Percentiles rank a stretch among this genome's conserved stretches.
Evolutionary conservation across 129 eudicot species (phyloP).

Genomic region (Calendula officinalis): DNA sequence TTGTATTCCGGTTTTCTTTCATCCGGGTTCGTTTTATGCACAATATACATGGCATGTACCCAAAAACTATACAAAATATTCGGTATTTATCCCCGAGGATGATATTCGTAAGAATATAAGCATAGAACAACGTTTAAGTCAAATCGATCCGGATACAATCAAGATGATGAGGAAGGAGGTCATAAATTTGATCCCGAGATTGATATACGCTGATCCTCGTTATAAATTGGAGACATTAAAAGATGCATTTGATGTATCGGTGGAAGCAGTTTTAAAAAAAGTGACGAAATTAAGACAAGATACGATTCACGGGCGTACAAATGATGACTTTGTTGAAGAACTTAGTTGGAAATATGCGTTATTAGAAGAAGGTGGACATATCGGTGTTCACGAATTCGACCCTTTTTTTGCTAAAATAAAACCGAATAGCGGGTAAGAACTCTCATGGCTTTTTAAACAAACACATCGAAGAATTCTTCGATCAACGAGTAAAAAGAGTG

Average conservation of each 20-base stretch:
- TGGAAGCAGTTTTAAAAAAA: not conserved
- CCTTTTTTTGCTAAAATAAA: too few relatives aligned
- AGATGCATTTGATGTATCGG: constrained; percentile 4
- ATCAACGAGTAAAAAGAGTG: too few relatives aligned
- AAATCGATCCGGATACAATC: not conserved
- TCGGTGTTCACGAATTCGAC: too few relatives aligned
- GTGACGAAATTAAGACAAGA: not conserved
- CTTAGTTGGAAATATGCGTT: not conserved
- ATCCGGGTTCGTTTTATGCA: not conserved
- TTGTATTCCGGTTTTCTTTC: constrained; percentile 7
- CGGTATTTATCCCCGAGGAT: not conserved
- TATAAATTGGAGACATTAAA: not conserved
- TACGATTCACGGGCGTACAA: not conserved
- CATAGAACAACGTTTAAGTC: not conserved
- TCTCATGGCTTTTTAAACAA: too few relatives aligned
- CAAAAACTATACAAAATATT: not conserved
- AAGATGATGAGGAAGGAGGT: constrained; percentile 1
- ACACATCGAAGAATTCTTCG: too few relatives aligned
- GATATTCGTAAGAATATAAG: not conserved
- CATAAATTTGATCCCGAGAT: not conserved
- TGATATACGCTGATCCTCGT: not conserved
- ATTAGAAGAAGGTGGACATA: too few relatives aligned
- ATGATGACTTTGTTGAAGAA: not conserved
- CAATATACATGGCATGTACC: not conserved
- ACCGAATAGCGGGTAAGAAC: too few relatives aligned